Evolutionary conservation across 305 asterid species (phyloP), one percentile per base, ranked within the genome.

Genomic region (Fraxinus sp.): DNA sequence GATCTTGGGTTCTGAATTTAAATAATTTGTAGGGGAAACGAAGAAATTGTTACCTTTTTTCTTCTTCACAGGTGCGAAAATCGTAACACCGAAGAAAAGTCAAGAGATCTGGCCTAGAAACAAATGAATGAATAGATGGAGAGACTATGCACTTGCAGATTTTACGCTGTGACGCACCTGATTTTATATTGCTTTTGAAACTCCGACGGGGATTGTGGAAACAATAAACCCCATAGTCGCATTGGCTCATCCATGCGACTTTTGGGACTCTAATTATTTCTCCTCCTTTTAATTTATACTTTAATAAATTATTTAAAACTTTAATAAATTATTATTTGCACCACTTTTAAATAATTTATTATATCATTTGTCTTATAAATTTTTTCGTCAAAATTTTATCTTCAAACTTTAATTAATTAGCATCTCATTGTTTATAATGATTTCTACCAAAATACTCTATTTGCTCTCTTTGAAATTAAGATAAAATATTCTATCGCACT

Each of bases 41-140:
- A 64, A 24, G 26, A 30, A 70, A 80, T 28, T 66, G 33, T 79
- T 43, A 81, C 89, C 88, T 78, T 41, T 80, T 35, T 46, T 80
- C 32, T 33, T 57, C 59, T 46, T 22, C 6, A 46, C 7, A 26
- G 6, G 41, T 16, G 68, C 13, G 55, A 68, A 80, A 66, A 68
- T 49, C 8, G 52, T 79, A 85, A 10, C 8, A 7, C n/a, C 75
- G 22, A 70, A 70, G 75, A 70, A 70, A 70, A 70, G 39, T 70
- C 75, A 70, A 80, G 91, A 88, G 90, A 88, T 88, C 90, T 88
- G 85, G 90, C 87, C 57, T 82, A 57, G 80, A 83, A 83, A 84
- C 82, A 84, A 81, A 79, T 33, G 77, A 73, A n/a, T 64, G 36
- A 30, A 70, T 4, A 18, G 75, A 26, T 10, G 39, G 75, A 70